A percentile compares a stretch with the other conserved stretches of the same genome.
Conservation (phyloP, 2,329 filamentous ascomycete species). For the Talaromyces sp. region DNA sequence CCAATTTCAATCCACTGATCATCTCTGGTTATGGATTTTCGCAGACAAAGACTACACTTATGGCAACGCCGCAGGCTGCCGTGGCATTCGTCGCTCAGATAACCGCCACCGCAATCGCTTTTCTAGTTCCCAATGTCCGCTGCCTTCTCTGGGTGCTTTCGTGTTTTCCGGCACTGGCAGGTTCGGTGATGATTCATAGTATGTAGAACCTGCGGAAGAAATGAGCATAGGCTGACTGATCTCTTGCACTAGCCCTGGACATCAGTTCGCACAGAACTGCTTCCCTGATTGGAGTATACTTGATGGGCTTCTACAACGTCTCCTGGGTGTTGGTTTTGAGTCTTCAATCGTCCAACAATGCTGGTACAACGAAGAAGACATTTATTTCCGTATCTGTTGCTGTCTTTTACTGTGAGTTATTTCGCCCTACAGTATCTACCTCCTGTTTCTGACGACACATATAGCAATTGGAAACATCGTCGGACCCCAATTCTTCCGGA, state of each 20-base stretch:
- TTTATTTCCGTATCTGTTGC: not conserved
- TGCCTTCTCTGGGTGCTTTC: conserved; percentile 4
- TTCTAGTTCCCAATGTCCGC: not conserved
- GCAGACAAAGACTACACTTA: not conserved
- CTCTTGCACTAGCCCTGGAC: not conserved
- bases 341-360: conserved; percentile 59
- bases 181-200: conserved; percentile 5
- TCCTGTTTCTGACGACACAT: not conserved
- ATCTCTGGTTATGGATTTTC: conserved; percentile 5
- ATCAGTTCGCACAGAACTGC: not conserved
- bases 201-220: not conserved
- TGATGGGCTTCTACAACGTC: conserved; percentile 8
- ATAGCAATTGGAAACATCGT: conserved; percentile 6
- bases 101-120: not conserved
- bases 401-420: not conserved
- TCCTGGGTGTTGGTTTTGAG: conserved; percentile 46
- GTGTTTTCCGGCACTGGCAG: not conserved
- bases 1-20: conserved; percentile 11
- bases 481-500: not conserved
- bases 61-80: conserved; percentile 4
- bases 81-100: conserved; percentile 1
- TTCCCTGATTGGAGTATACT: not conserved
- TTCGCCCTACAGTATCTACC: not conserved
- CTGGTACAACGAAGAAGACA: conserved; percentile 53
- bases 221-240: not conserved